Percentiles rank a stretch among this genome's conserved stretches.
phyloP scores from a whole-genome alignment of 495 filamentous ascomycete species.

The Penicillium canescens region DNA sequence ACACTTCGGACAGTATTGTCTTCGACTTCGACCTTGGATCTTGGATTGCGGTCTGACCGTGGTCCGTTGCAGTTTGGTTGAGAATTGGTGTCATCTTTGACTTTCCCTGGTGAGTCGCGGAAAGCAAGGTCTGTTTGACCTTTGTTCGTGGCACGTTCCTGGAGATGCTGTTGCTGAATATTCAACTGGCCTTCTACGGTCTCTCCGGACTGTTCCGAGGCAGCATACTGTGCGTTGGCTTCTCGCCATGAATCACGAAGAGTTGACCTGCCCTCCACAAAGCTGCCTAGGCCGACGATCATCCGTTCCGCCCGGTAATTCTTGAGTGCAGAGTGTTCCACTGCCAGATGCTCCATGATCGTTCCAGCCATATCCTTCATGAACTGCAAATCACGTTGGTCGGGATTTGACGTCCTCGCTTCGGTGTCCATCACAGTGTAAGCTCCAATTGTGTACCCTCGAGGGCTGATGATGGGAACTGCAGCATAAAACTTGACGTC shows the following conservation, averaged over 20 bases:
- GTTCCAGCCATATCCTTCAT: conserved; percentile 34
- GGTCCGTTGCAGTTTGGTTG: neutral
- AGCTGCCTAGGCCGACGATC: conserved; percentile 33
- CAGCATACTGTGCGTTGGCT: conserved; percentile 12
- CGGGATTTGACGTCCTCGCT: conserved; percentile 24
- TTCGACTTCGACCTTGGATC: neutral
- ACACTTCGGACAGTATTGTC: conserved; percentile 4
- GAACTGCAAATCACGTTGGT: conserved; percentile 20
- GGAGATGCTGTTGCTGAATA: conserved; percentile 20
- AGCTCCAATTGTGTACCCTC: conserved; percentile 61
- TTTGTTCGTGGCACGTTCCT: conserved; percentile 8
- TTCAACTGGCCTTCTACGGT: conserved; percentile 21
- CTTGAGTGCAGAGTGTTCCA: conserved; percentile 5
- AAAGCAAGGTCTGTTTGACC: neutral
- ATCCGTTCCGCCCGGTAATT: conserved; percentile 22
- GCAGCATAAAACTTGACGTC: conserved; percentile 57
- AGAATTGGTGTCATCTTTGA: neutral
- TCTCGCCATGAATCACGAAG: conserved; percentile 27
- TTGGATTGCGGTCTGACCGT: neutral
- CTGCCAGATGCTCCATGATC: conserved; percentile 27
- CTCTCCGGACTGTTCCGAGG: conserved; percentile 10
- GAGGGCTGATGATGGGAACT: conserved; percentile 58
- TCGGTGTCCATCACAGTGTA: conserved; percentile 56
- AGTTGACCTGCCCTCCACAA: conserved; percentile 28
- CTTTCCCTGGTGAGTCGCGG: neutral